Conservation (phyloP, 306 rosid genomes). For the Astragalus glycyphyllos region DNA sequence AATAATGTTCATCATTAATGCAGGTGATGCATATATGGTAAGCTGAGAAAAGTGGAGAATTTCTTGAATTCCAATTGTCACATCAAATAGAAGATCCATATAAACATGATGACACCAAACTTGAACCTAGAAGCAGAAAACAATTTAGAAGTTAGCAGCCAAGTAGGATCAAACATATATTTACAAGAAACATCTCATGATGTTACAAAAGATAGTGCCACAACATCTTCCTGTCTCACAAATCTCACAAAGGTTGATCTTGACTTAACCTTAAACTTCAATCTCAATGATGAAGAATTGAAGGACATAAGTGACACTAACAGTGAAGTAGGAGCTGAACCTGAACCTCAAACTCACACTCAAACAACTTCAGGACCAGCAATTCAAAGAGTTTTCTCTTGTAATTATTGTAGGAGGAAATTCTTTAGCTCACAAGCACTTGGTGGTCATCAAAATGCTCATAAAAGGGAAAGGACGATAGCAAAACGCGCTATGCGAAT, state of each 20-base stretch:
- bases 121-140: conserved; percentile 66
- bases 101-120: conserved; percentile 61
- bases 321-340: conserved; percentile 44
- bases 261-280: conserved; percentile 66
- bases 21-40: conserved; percentile 44
- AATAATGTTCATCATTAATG: conserved; percentile 18
- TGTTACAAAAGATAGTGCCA: conserved; percentile 56
- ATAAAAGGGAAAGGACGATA: conserved; percentile 90
- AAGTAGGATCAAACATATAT: conserved; percentile 51
- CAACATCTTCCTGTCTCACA: conserved; percentile 63
- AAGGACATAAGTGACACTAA: conserved; percentile 53
- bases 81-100: conserved; percentile 9
- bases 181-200: conserved; percentile 57
- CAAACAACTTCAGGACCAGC: conserved; percentile 40
- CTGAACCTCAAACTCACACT: conserved; percentile 22
- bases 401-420: conserved; percentile 84
- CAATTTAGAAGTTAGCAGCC: conserved; percentile 53
- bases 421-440: conserved; percentile 94
- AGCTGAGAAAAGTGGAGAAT: conserved; percentile 24
- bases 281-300: conserved; percentile 46
- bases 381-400: conserved; percentile 73
- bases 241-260: conserved; percentile 51
- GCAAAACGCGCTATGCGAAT: conserved; percentile 83
- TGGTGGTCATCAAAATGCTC: conserved; percentile 96
- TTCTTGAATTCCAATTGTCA: conserved; percentile 33